Base-by-base conservation (phyloP, 1,284 basidiomycete genomes). In the Rhodotorula sp. region DNA sequence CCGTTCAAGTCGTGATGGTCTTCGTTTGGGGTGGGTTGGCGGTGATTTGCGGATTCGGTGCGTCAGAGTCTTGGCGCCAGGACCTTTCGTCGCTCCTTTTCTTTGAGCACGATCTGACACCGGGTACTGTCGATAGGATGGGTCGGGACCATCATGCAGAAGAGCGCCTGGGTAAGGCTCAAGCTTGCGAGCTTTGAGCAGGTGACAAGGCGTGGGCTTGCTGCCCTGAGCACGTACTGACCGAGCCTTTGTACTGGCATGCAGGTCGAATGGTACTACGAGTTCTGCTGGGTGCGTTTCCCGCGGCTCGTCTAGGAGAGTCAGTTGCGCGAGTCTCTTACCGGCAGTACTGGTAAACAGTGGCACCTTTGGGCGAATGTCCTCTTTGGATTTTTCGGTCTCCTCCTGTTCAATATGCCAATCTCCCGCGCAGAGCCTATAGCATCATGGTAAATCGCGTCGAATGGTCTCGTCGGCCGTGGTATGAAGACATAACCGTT, bases 341-440 rank as follows among this genome's bases (percentile, higher is more conserved):
- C 48, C 48, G 18, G 3, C 48, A 49, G 8, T 49, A 49, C 18
- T 22, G 24, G 22, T 7, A 0, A 1, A n/a, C 57, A 71, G 69
- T 71, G 69, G 69, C 69, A 71, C 22, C 33, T 68, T 6, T 65
- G 62, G 59, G 18, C 46, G 33, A 67, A 65, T 42, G 61, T 45
- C 12, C 15, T 55, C 3, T 45, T 64, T n/a, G 69, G 66, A 3
- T 26, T 56, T 10, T 60, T 60, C 49, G 37, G 42, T 1, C 55
- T 67, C 37, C 8, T 62, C 49, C 1, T 65, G 4, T 60, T 71
- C 30, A 55, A 60, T 4, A 18, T 60, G 1, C 66, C 69, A 0
- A 1, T 10, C 0, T 24, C 62, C n/a, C 64, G 64, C 7, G 37
- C 56, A 42, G 37, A 42, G 37, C 14, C 37, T 12, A 10, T 42